Base-by-base conservation (phyloP, 2,329 filamentous ascomycete species). In the Ascochyta pisi region DNA sequence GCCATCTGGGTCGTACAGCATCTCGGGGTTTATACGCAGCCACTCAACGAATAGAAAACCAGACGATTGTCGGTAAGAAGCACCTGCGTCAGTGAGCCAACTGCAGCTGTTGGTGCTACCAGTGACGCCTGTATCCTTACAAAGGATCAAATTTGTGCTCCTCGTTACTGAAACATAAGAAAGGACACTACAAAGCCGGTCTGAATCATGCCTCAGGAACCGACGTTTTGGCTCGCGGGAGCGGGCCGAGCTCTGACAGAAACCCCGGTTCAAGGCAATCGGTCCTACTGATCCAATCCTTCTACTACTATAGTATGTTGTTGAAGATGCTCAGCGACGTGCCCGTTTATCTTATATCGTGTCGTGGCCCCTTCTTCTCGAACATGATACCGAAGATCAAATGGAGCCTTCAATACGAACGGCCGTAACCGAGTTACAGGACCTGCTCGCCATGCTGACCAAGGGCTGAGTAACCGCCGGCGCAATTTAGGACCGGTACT, bases 241-340 rank as follows among this genome's bases (percentile, higher is more conserved):
- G 53, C 53, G 53, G 53, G 53, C 53, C 53, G 53, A 56, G 47
- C 46, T 56, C 31, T 56, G 47, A 56, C 47, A 56, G 53, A 56
- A 50, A 56, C 43, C 47, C 53, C 53, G 46, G 50, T 37, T 46
- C 41, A 38, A 46, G 23, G 31, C 42, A 46, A 33, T 56, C 53
- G 53, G 53, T 33, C 53, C 53, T 47, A 42, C 22, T 55, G 4
- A 29, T 39, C 19, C 31, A 50, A 45, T 40, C 27, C 34, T 45
- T 46, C 23, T 13, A 45, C 9, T 1, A 19, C 19, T 19, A 19
- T 19, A 19, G 19, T 19, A 19, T 19, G 19, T 19, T 19, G 19
- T 19, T 19, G 19, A 19, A 19, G 19, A 19, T 19, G 19, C 19
- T 16, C 34, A 37, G 22, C 24, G 27, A 29, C 27, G 0, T 40